Base-by-base conservation (phyloP, 2,329 filamentous ascomycete genomes). In the Emmonsiellopsis sp. region DNA sequence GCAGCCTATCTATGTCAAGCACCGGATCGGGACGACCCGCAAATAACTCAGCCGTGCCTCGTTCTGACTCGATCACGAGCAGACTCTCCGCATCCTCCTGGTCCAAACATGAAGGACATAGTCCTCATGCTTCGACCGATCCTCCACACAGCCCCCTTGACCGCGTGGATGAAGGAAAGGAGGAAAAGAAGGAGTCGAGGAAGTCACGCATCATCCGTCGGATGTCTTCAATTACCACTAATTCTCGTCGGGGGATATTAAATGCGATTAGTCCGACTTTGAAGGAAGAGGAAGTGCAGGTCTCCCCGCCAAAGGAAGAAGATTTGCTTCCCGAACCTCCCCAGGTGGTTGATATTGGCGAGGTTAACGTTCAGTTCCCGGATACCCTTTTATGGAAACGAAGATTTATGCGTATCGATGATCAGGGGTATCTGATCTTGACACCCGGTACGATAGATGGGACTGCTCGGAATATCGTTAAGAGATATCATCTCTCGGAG, bases 301-400 rank as follows among this genome's bases (percentile, higher is more conserved):
- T 63, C n/a, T 61, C 67, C 61, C 69, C 13, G 70, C 69, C 47
- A 73, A 51, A 59, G 11, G 51, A 45, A 4, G 47, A 58, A 30
- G 58, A 60, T 47, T 53, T 42, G 40, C 54, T 38, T 45, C 57
- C 52, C 42, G 62, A 58, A 54, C 61, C 59, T 49, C 73, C 72
- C 37, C 74, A 83, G 51, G 77, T 85, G 30, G 77, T 88, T 3
- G 84, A 86, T 57, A 80, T 95, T 69, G 89, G 91, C 48, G 89
- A 96, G 64, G 85, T 98, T 58, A 97, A 98, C 63, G 88, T 97
- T 9, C 93, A 98, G 67, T 96, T 98, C 67, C 93, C 93, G 0
- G 92, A 97, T 66, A 95, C 89, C 52, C 78, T 98, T 46, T 79
- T 98, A 10, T 98, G 93, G 93, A 98, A 97, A 75, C 86, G 92